phyloP scores from a whole-genome alignment of 2,329 filamentous ascomycete species.

The Diaporthe ampelina region DNA sequence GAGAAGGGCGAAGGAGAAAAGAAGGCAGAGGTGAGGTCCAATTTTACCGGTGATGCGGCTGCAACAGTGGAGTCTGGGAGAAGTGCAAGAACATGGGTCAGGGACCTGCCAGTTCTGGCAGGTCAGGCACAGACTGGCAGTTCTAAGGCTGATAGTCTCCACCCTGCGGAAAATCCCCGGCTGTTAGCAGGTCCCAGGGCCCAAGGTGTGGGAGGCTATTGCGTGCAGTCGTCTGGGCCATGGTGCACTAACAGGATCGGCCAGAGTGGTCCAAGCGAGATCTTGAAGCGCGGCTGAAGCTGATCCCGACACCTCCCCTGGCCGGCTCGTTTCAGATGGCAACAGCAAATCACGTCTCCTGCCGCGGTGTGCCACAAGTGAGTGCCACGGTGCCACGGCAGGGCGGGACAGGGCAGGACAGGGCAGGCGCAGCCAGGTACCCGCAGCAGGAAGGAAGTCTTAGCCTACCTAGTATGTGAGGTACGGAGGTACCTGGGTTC shows the following conservation, averaged over 20 bases:
- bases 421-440: not conserved
- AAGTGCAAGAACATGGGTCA: conserved; percentile 15
- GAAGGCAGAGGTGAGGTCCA: conserved; percentile 5
- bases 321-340: conserved; percentile 37
- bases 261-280: conserved; percentile 35
- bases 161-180: not conserved
- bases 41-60: conserved; percentile 10
- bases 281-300: conserved; percentile 40
- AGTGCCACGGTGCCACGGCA: not conserved
- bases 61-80: conserved; percentile 14
- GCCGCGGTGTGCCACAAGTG: not conserved
- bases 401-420: not conserved
- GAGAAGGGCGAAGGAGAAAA: not conserved
- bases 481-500: not conserved
- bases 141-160: conserved; percentile 20
- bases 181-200: not conserved
- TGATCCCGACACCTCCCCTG: conserved; percentile 38
- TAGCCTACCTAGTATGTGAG: no score
- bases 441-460: not conserved
- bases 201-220: not conserved
- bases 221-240: not conserved
- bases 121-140: not conserved
- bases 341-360: conserved; percentile 35
- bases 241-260: conserved; percentile 25
- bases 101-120: not conserved